Evolutionary conservation across 768 basidiomycete species (phyloP), one percentile per base, ranked within the genome.

Genomic region (Boletus edulis): DNA sequence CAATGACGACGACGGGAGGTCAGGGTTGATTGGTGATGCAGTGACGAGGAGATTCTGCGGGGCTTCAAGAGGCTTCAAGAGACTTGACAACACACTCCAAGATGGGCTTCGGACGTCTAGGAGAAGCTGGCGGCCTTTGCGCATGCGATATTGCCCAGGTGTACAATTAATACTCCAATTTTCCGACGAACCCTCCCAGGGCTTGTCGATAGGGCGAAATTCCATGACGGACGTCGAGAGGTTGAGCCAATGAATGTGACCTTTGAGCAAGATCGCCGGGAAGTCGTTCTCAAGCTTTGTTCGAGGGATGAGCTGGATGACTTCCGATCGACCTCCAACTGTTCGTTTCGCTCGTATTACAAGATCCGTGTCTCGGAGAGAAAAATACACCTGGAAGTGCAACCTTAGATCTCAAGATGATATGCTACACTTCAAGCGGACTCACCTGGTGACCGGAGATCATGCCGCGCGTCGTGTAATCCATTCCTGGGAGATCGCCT

Each of bases 181-280:
- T 9, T 61, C 58, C 10, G 58, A 9, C 1, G 65, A 70, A 4
- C 43, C 24, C 24, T 60, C 38, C 73, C 73, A 74, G 4, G 59
- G 41, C 35, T 43, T 56, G 9, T 67, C 53, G 1, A 61, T 51
- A 27, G 67, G 64, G 0, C 70, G 67, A 13, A 73, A 60, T 39
- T 72, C 72, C 6, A 73, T 52, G 35, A 46, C 27, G 6, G 48
- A 52, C 0, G 56, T 65, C 15, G 56, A 45, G 1, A 71, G 41
- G 15, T 72, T 58, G 18, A 73, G 44, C 73, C 71, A 74, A 42
- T 72, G 73, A 37, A 43, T 58, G 18, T 67, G 61, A 3, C 51
- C 62, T 6, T 54, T 39, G 5, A 74, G 54, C 22, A 73, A 37
- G 0, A 61, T 48, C 0, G 18, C 39, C 1, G 72, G 72, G 10